phyloP scores from a whole-genome alignment of 148 eudicot genomes.

The Selenicereus undatus region DNA sequence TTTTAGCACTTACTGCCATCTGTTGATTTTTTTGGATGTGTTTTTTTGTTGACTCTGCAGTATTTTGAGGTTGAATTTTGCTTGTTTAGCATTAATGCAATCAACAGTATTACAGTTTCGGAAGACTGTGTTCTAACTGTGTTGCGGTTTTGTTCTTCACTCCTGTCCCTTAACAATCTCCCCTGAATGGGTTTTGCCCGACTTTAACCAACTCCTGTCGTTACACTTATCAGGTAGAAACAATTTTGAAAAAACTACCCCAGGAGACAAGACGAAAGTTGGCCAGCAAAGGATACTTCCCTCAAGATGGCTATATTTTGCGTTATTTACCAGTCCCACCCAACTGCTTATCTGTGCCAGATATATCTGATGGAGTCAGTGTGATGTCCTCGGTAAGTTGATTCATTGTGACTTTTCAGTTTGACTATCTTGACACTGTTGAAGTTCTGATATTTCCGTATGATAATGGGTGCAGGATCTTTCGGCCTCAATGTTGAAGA shows the following conservation, averaged over 20 bases:
- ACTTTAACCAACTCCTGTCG: not conserved
- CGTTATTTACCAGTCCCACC: conserved; percentile 88
- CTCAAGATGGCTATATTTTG: conserved; percentile 84
- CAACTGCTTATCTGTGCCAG: conserved; percentile 89
- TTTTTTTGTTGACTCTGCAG: not conserved
- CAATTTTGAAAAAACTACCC: conserved; percentile 65
- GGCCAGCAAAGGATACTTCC: conserved; percentile 60
- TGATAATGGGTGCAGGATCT: conserved; percentile 50
- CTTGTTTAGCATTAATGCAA: not conserved
- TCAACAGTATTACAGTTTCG: not conserved
- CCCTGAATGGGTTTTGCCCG: not conserved
- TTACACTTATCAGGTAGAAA: conserved; percentile 44
- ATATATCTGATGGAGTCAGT: conserved; percentile 83
- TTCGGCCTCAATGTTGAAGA: conserved; percentile 62
- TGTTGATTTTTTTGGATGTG: not conserved
- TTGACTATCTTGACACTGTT: not conserved
- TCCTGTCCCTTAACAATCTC: not conserved
- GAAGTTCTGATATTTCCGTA: conserved; percentile 9
- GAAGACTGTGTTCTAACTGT: not conserved
- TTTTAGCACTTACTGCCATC: not conserved
- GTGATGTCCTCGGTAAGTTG: conserved; percentile 82
- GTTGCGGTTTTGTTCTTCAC: not conserved
- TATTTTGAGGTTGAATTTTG: not conserved
- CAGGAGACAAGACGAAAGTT: conserved; percentile 65
- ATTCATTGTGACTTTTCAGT: not conserved